Conservation (phyloP, 345 rosid genomes). For the Salix udensis region DNA sequence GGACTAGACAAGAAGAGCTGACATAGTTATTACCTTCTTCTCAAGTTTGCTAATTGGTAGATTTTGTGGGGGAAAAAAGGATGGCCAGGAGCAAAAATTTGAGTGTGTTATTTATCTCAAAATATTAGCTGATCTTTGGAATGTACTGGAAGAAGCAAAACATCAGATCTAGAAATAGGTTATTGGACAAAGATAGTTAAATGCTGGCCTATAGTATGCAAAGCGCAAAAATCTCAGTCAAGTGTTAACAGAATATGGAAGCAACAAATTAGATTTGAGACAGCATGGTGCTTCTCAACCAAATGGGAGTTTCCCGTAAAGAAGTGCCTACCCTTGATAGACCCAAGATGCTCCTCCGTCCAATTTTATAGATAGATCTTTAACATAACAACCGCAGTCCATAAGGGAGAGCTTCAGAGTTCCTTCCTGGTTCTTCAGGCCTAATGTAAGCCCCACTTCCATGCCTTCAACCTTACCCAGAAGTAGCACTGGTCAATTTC, state of each 20-base stretch:
- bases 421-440: slow-evolving; percentile 70
- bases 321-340: slow-evolving; percentile 75
- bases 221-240: background rate
- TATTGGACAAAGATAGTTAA: background rate
- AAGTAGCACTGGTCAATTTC: slow-evolving; percentile 47
- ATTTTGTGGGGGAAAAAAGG: too few species aligned
- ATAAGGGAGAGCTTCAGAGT: slow-evolving; percentile 62
- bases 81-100: too few species aligned
- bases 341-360: slow-evolving; percentile 98
- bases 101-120: too few species aligned
- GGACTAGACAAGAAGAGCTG: too few species aligned
- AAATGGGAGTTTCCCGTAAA: background rate
- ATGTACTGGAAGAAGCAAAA: background rate
- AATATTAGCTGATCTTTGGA: too few species aligned
- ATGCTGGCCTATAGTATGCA: too few species aligned
- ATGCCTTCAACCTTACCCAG: slow-evolving; percentile 91
- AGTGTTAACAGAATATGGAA: background rate
- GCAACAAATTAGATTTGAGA: background rate
- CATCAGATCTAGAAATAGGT: background rate
- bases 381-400: slow-evolving; percentile 80
- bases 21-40: too few species aligned
- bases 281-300: background rate
- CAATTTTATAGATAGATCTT: slow-evolving; percentile 58
- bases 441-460: slow-evolving; percentile 87
- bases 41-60: too few species aligned